Conservation (phyloP, 768 basidiomycete genomes). For the Cystobasidium onofrii region DNA sequence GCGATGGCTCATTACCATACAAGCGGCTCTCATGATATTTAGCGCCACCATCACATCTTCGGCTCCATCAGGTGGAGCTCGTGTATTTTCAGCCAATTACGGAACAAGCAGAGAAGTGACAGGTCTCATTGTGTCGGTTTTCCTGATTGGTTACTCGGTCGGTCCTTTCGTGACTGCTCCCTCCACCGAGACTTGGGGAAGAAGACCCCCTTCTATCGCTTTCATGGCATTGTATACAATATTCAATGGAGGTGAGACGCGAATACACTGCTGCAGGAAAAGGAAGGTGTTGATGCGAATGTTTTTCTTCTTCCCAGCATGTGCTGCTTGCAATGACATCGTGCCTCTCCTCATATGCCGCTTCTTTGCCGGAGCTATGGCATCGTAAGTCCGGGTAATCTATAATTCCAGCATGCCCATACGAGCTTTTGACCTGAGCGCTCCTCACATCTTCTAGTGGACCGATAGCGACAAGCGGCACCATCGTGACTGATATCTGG, state of each 20-base stretch:
- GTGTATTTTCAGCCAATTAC: neutral
- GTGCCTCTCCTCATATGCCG: slow-evolving; percentile 12
- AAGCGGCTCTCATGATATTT: slow-evolving; percentile 18
- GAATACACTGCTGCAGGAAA: neutral
- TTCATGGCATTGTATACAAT: slow-evolving; percentile 26
- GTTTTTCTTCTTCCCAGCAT: neutral
- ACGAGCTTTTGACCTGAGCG: no score
- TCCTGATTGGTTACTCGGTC: slow-evolving; percentile 23
- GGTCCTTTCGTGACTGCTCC: slow-evolving; percentile 25
- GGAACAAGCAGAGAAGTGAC: neutral
- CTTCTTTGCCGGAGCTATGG: slow-evolving; percentile 19
- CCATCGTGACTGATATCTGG: slow-evolving; percentile 18
- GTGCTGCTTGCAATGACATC: slow-evolving; percentile 6
- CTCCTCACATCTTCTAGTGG: neutral
- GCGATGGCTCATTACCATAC: slow-evolving; percentile 5
- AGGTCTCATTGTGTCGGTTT: slow-evolving; percentile 7
- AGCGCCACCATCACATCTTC: slow-evolving; percentile 29
- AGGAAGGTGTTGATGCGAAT: neutral
- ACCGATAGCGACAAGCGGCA: slow-evolving; percentile 7
- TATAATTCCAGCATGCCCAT: no score
- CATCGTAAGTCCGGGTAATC: slow-evolving; percentile 11
- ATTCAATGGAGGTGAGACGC: slow-evolving; percentile 13
- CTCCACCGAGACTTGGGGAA: slow-evolving; percentile 16
- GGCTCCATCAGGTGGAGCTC: slow-evolving; percentile 1
- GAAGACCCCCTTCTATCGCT: neutral